Conservation (phyloP, 2,329 filamentous ascomycete genomes). For the Lecanosticta acicola region DNA sequence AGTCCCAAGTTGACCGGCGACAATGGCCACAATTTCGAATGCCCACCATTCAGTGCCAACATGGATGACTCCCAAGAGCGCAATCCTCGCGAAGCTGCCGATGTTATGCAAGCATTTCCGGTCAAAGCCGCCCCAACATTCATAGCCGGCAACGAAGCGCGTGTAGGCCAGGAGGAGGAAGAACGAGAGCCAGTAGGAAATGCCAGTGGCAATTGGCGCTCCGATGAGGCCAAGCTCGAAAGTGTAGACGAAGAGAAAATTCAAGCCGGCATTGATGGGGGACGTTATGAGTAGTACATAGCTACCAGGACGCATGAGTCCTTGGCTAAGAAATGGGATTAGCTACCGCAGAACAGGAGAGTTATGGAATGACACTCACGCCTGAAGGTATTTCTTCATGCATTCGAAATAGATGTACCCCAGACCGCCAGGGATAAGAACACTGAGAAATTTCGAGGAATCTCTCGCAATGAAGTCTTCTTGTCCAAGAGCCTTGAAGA, state of each 20-base stretch:
- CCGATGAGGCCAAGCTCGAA: slow-evolving; percentile 68
- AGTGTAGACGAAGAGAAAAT: slow-evolving; percentile 66
- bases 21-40: slow-evolving; percentile 82
- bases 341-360: too few relatives aligned
- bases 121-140: slow-evolving; percentile 72
- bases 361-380: too few relatives aligned
- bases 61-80: slow-evolving; percentile 70
- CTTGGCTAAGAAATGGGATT: slow-evolving; percentile 38
- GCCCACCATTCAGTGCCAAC: slow-evolving; percentile 92
- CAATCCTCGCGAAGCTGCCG: slow-evolving; percentile 66
- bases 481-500: slow-evolving; percentile 72
- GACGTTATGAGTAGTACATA: slow-evolving; percentile 58
- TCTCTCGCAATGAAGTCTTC: slow-evolving; percentile 70
- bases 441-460: slow-evolving; percentile 65
- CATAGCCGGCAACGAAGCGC: slow-evolving; percentile 61
- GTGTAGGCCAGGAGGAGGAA: slow-evolving; percentile 68
- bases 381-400: slow-evolving; percentile 59
- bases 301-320: slow-evolving; percentile 59
- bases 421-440: slow-evolving; percentile 71
- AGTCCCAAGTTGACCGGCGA: slow-evolving; percentile 73
- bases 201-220: slow-evolving; percentile 73
- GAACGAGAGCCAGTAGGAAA: slow-evolving; percentile 83
- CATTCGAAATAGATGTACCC: slow-evolving; percentile 85
- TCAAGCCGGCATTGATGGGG: slow-evolving; percentile 53
- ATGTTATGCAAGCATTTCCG: slow-evolving; percentile 61